Base-by-base conservation (phyloP, 2,329 filamentous ascomycete genomes). In the Paradendryphiella salina region DNA sequence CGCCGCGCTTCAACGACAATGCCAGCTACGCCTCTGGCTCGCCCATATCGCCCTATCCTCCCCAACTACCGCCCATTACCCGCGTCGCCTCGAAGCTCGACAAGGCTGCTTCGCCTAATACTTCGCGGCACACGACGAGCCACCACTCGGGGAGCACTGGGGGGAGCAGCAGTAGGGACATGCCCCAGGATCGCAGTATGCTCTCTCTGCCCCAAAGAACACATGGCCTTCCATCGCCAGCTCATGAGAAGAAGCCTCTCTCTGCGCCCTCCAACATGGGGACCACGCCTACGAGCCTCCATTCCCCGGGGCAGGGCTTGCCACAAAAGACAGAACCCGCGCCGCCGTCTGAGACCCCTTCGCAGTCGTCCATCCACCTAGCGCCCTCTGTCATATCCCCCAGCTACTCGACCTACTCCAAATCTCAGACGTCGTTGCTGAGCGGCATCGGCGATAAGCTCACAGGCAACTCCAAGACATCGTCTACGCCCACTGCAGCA, bases 41-140 rank as follows among this genome's bases (percentile, higher is more conserved):
- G 37, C 73, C 73, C 47, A 64, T 75, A 39, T 71, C 68, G 51
- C 70, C 71, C 5, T 71, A 58, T 29, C 73, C 73, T 14, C 73
- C 73, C 11, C 65, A 69, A 45, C 63, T 75, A 17, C 73, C 73
- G 8, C 72, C 73, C 38, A 74, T 75, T 40, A 59, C 72, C 29
- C 70, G 73, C 52, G 62, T 75, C 15, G 70, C 69, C 46, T 73
- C 69, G 21, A 67, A 64, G 58, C 56, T 67, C 23, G 62, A 69
- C 39, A 62, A 57, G 44, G 46, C 60, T n/a, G 56, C 50, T 18
- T 47, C 56, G 31, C 34, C 47, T 32, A 49, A 28, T 28, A 55
- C 43, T 21, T 53, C 63, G 23, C 56, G 53, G 11, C 40, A 52
- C 38, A 51, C 51, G 23, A 21, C 49, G 37, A 49, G 54, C 34